Percentiles rank a stretch among this genome's conserved stretches.
Conservation (phyloP, 176 grass and related monocot species). For the Avena atlantica region DNA sequence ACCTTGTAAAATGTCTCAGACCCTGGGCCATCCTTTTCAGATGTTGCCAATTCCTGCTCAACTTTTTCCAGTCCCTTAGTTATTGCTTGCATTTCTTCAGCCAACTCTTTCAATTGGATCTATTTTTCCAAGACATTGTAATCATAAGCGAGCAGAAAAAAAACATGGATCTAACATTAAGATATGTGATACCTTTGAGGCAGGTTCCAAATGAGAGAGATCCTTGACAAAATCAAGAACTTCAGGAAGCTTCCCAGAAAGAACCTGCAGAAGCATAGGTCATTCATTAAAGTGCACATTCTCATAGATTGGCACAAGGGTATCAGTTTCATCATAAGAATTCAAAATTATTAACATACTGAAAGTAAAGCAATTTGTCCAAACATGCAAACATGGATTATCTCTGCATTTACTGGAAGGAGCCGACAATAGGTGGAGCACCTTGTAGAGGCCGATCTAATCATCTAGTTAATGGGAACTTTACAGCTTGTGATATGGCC, state of each 20-base stretch:
- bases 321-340: background rate
- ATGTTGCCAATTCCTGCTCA: constrained; percentile 79
- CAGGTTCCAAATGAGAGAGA: constrained; percentile 80
- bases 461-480: background rate
- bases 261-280: constrained; percentile 57
- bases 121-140: constrained; percentile 47
- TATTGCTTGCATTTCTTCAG: constrained; percentile 95
- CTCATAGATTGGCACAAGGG: background rate
- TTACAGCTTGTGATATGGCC: constrained; percentile 16
- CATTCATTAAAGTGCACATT: constrained; percentile 32
- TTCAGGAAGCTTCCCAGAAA: constrained; percentile 93
- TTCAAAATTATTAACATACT: background rate
- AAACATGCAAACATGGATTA: constrained; percentile 16
- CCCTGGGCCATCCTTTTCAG: constrained; percentile 68
- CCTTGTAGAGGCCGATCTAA: background rate
- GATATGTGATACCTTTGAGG: constrained; percentile 73
- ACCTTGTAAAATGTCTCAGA: constrained; percentile 87
- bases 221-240: constrained; percentile 92
- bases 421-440: background rate
- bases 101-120: constrained; percentile 90
- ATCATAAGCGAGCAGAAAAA: constrained; percentile 39
- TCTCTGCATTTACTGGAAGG: constrained; percentile 5
- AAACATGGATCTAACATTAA: constrained; percentile 19
- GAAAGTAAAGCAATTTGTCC: constrained; percentile 22
- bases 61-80: constrained; percentile 82